Evolutionary conservation across 257 asterid genomes (phyloP).

Genomic region (Cruciata laevipes): DNA sequence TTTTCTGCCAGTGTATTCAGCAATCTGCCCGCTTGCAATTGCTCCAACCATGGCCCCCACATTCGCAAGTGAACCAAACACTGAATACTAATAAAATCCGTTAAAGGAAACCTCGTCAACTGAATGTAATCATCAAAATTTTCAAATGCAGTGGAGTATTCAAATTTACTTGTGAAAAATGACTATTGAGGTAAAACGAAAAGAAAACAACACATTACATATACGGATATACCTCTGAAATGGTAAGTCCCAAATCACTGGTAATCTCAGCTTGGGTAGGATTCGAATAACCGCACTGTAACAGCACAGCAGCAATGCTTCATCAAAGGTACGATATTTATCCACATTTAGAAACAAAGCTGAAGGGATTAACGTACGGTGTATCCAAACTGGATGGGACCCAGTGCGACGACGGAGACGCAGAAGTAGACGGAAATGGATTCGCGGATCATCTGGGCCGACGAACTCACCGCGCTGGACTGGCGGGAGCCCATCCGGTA

Average conservation of each 20-base stretch:
- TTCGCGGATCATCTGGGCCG: slow-evolving; percentile 47
- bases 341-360: not conserved
- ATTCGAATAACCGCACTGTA: slow-evolving; percentile 76
- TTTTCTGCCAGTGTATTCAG: slow-evolving; percentile 76
- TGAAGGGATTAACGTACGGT: slow-evolving; percentile 28
- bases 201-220: not conserved
- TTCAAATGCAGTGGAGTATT: no score
- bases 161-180: no score
- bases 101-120: slow-evolving; percentile 2
- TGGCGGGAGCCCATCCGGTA: slow-evolving; percentile 62
- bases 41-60: slow-evolving; percentile 97
- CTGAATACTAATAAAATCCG: slow-evolving; percentile 46
- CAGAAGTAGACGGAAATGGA: slow-evolving; percentile 71
- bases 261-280: slow-evolving; percentile 70
- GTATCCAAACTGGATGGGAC: slow-evolving; percentile 78
- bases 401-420: slow-evolving; percentile 66
- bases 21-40: slow-evolving; percentile 85
- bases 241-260: slow-evolving; percentile 55
- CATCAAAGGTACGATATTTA: not conserved
- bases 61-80: slow-evolving; percentile 86
- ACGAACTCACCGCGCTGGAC: slow-evolving; percentile 56
- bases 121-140: no score
- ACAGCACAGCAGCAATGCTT: not conserved
- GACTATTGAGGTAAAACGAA: not conserved
- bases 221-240: slow-evolving; percentile 78